phyloP scores from a whole-genome alignment of 176 grass and related monocot species.

The Dactylis glomerata region DNA sequence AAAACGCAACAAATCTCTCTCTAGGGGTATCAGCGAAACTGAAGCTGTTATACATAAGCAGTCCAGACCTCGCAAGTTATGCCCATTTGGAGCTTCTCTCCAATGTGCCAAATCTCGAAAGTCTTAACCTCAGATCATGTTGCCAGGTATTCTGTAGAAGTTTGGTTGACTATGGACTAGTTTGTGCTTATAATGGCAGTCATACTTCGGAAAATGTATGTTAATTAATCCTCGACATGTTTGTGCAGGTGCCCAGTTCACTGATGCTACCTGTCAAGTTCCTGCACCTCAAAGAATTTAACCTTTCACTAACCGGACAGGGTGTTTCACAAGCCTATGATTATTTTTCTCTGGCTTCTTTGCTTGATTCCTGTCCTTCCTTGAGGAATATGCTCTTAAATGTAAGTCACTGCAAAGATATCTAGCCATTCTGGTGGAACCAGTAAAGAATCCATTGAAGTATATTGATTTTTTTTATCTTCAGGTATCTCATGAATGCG shows the following conservation, averaged over 20 bases:
- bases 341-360: neutral
- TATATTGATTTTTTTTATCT: neutral
- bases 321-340: neutral
- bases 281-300: neutral
- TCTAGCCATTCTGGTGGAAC: neutral
- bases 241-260: neutral
- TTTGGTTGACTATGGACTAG: neutral
- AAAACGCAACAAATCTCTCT: neutral
- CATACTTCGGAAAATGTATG: neutral
- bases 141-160: neutral
- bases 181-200: neutral
- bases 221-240: neutral
- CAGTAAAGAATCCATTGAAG: neutral
- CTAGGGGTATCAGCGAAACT: neutral
- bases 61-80: neutral
- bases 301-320: neutral
- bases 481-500: neutral
- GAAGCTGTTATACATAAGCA: neutral
- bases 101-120: neutral
- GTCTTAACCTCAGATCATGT: neutral
- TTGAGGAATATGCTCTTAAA: neutral
- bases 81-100: neutral
- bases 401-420: neutral
- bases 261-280: neutral
- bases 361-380: slow-evolving; percentile 1